Base-by-base conservation (phyloP, 164 flowering plant genomes). In the Stephania cephalantha region DNA sequence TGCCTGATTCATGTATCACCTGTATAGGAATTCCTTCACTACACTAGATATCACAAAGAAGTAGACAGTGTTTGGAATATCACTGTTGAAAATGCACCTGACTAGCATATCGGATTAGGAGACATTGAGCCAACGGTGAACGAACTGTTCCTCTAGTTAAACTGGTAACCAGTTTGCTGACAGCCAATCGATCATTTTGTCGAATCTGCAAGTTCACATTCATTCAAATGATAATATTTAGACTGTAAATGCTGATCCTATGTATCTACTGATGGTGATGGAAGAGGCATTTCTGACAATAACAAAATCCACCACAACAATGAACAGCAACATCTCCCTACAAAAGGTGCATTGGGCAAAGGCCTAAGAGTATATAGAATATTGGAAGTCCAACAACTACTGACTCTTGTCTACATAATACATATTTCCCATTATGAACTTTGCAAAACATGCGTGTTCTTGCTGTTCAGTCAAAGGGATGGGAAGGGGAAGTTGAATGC, bases 121-220 rank as follows among this genome's bases (percentile, higher is more conserved):
- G 96, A 82, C 99, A 95, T 50, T 93, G 99, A 10, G 99, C 99
- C 84, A 95, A 78, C 29, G 99, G 98, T 74, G 99, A 95, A 74
- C 98, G 98, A 61, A 91, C 98, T 66, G 87, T 79, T 71, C 99
- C 99, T 80, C 86, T 90, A 5, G 99, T 93, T 83, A 93, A 86
- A 86, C 92, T 92, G 70, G 97, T 88, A 70, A 95, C 99, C 73
- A 95, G 84, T 83, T 95, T 95, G 88, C 94, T 95, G 46, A 95
- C 92, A 83, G 99, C 98, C 61, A 93, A 84, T 22, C 98, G 87
- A 76, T 95, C 99, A 86, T 95, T 93, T 74, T 95, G 99, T 50
- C 98, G 86, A 68, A 95, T 93, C 99, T 95, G 92, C 84, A 90
- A 76, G 66, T 61, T 61, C 25, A n/a, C 66, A n/a, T 61, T 25